These are phyloP conservation scores for Jaapia argillacea DNA, from an alignment of 768 basidiomycete genomes.

Conservation along the genomic window DNA sequence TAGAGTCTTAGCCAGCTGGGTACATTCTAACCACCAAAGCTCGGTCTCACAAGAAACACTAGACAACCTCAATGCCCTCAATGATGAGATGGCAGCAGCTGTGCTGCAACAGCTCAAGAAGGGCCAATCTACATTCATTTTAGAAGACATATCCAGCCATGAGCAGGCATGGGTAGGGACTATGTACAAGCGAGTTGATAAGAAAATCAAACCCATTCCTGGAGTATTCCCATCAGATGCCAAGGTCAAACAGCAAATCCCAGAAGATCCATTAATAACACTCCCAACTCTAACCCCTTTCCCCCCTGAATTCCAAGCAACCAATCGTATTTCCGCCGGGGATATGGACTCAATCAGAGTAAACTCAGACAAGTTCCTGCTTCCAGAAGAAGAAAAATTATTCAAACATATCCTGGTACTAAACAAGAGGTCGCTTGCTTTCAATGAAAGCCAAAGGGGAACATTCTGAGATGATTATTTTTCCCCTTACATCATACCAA, in stretches of 20 bases:
- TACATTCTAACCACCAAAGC: too few species aligned
- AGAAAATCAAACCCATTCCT: slow-evolving; percentile 24
- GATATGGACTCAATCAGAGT: slow-evolving; percentile 13
- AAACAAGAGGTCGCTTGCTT: slow-evolving; percentile 12
- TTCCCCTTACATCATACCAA: slow-evolving; percentile 19
- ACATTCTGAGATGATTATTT: slow-evolving; percentile 15
- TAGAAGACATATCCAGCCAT: too few species aligned
- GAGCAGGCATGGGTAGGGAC: too few species aligned
- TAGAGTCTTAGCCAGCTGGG: too few species aligned
- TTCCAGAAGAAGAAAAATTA: slow-evolving; percentile 19
- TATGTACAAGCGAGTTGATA: too few species aligned
- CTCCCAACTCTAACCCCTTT: slow-evolving; percentile 17
- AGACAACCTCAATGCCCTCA: too few species aligned
- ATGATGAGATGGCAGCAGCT: too few species aligned
- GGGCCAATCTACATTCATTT: too few species aligned
- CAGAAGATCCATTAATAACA: slow-evolving; percentile 22
- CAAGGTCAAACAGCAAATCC: slow-evolving; percentile 18
- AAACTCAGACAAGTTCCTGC: slow-evolving; percentile 17
- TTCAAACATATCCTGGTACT: slow-evolving; percentile 7
- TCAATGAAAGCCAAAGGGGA: slow-evolving; percentile 12
- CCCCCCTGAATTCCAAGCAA: slow-evolving; percentile 23
- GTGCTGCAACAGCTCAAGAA: too few species aligned
- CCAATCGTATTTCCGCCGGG: slow-evolving; percentile 12
- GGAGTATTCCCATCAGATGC: slow-evolving; percentile 20
- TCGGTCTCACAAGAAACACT: too few species aligned